Base-by-base conservation (phyloP, 169 alveolate species). In the Plasmodium gallinaceum region DNA sequence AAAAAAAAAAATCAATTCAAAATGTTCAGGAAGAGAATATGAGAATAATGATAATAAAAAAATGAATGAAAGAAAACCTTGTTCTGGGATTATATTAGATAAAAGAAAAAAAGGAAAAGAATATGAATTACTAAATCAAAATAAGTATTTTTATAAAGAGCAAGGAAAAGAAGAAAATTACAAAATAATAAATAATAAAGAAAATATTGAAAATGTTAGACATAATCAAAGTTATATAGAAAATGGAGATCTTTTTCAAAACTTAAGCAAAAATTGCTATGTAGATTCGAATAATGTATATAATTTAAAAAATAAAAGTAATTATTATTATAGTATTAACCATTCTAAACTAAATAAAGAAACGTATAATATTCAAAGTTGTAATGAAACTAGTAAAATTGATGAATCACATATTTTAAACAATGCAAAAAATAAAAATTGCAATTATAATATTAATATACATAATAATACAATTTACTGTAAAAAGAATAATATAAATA, bases 191-290 rank as follows among this genome's bases (percentile, higher is more conserved):
- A 46, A 10, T 10, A 51, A 74, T 37, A 39, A 58, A n/a, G 51
- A 39, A 39, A 0, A 58, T 57, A 18, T 54, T 74, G 42, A 24
- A 74, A 74, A 74, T 26, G 73, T 16, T 18, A 72, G 37, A 14
- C 26, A 57, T 57, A 62, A 74, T 16, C 57, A 39, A 46, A 32
- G 24, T 74, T n/a, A 60, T 60, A 51, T 48, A 20, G n/a, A 37
- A 58, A 26, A 18, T 9, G 51, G 54, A 18, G 26, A 74, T 7
- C 48, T 7, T n/a, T 39, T 62, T 60, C 73, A 58, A 20, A 32
- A n/a, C 3, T 58, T 46, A 32, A 16, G n/a, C 73, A 64, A 57
- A 20, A 58, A 16, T 57, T 18, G 69, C 60, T 58, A 26, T 16
- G 32, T 37, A 39, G 22, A 39, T 39, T 14, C 88, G 10, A 74